These are phyloP conservation scores for Termitomyces eurrhizus DNA, from an alignment of 768 basidiomycete species.

Conservation along the genomic window DNA sequence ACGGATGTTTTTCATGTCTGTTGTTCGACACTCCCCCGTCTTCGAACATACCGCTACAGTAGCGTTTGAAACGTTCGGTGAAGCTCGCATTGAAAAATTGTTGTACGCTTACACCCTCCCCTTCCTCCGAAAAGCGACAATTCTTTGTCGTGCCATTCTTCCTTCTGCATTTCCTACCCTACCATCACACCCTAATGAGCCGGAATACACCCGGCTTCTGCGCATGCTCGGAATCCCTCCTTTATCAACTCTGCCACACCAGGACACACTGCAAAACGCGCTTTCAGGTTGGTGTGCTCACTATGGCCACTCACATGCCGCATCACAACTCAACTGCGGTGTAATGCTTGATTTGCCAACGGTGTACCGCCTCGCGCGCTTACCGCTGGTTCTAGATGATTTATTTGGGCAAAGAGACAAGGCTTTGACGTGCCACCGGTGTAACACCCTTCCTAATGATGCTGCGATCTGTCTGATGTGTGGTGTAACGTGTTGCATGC, in stretches of 20 bases:
- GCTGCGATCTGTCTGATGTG: constrained; percentile 93
- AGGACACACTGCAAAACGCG: constrained; percentile 87
- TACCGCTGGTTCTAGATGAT: constrained; percentile 81
- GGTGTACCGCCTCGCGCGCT: constrained; percentile 75
- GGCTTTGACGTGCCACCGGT: constrained; percentile 69
- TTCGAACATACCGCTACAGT: constrained; percentile 83
- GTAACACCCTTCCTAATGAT: constrained; percentile 74
- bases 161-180: constrained; percentile 60
- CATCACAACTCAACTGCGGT: constrained; percentile 75
- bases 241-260: constrained; percentile 72
- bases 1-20: constrained; percentile 87
- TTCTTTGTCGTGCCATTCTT: constrained; percentile 75
- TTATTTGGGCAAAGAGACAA: constrained; percentile 76
- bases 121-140: constrained; percentile 84
- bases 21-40: constrained; percentile 83
- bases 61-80: constrained; percentile 77
- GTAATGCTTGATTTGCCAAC: constrained; percentile 80
- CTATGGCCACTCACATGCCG: constrained; percentile 77
- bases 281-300: constrained; percentile 88
- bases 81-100: constrained; percentile 79
- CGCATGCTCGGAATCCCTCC: constrained; percentile 73
- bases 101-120: constrained; percentile 87
- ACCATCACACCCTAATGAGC: constrained; percentile 32
- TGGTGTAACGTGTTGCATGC: constrained; percentile 82
- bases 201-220: constrained; percentile 79